Evolutionary conservation across 1,139 yeast genomes (phyloP), one percentile per base, ranked within the genome.

Genomic region (Zygosaccharomyces sapae): DNA sequence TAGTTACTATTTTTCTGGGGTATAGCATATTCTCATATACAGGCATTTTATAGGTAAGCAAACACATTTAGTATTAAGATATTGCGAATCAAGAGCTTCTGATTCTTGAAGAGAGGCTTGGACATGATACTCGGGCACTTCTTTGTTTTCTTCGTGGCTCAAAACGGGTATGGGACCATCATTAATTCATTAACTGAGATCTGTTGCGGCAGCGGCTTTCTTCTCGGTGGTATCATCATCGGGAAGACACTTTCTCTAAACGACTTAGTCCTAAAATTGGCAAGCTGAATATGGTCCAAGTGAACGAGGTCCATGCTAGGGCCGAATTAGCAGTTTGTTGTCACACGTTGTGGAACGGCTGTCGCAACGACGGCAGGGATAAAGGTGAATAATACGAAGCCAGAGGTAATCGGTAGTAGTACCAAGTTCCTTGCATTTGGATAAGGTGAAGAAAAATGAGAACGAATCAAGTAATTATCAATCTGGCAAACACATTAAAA

Each of bases 251-350:
- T 9, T 27, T 27, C 12, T 27, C 12, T 4, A 27, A 9, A 27
- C 31, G 31, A 10, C 31, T 27, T 2, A 27, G n/a, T 7, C 31
- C 31, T 6, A 47, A 35, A 38, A 52, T 24, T 31, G 51, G 37
- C 31, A 56, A 53, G 12, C 53, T 51, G 10, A 62, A 35, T 40
- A 61, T 47, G 5, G 65, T 47, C 24, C 63, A 43, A 13, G 54
- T 45, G 44, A 64, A 63, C 4, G 62, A 60, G 19, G 62, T 47
- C 69, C 69, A 65, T 5, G 58, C 42, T 30, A 63, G 42, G 38
- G 67, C 68, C 33, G 49, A 45, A 49, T 53, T 57, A 8, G 65
- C 57, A 38, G 56, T 45, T 24, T 9, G 56, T 48, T 37, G 64
- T 65, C 49, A 65, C 62, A 38, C 64, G 56, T 27, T 56, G 53